Evolutionary conservation across 1,284 basidiomycete genomes (phyloP).

Genomic region (Marasmius sp.): DNA sequence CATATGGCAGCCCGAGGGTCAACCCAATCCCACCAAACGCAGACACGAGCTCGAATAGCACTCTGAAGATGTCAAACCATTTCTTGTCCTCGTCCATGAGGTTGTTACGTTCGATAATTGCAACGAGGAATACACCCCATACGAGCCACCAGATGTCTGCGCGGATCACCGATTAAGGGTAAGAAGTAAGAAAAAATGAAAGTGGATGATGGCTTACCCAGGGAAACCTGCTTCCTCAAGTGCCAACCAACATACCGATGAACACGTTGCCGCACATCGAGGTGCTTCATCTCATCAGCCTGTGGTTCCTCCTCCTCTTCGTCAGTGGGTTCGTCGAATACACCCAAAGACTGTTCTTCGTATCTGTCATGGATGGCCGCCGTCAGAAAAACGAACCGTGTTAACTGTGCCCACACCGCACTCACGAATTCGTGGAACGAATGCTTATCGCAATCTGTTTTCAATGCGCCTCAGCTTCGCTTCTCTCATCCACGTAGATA

Average conservation of each 20-base stretch:
- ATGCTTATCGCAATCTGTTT: conserved; percentile 63
- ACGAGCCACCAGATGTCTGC: conserved; percentile 61
- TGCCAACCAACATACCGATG: conserved; percentile 50
- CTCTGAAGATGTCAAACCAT: conserved; percentile 68
- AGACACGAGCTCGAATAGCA: conserved; percentile 67
- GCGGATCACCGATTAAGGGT: conserved; percentile 23
- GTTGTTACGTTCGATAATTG: conserved; percentile 66
- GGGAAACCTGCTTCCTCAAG: conserved; percentile 63
- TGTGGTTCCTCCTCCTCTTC: conserved; percentile 49
- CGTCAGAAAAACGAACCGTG: neutral
- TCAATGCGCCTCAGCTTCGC: neutral
- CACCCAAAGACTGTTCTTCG: conserved; percentile 69
- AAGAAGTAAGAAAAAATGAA: neutral
- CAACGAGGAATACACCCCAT: conserved; percentile 62
- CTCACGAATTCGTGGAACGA: conserved; percentile 81
- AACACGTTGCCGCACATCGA: conserved; percentile 44
- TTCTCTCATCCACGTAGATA: too few relatives aligned
- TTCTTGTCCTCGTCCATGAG: conserved; percentile 55
- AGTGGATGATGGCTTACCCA: conserved; percentile 26
- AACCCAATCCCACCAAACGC: conserved; percentile 74
- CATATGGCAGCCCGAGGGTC: conserved; percentile 65
- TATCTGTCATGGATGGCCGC: conserved; percentile 35
- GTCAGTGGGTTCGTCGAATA: conserved; percentile 55
- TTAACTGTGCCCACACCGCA: neutral
- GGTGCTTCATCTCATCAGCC: conserved; percentile 35